Evolutionary conservation across 495 filamentous ascomycete species (phyloP).

Genomic region (Aspergillus saccharolyticus): DNA sequence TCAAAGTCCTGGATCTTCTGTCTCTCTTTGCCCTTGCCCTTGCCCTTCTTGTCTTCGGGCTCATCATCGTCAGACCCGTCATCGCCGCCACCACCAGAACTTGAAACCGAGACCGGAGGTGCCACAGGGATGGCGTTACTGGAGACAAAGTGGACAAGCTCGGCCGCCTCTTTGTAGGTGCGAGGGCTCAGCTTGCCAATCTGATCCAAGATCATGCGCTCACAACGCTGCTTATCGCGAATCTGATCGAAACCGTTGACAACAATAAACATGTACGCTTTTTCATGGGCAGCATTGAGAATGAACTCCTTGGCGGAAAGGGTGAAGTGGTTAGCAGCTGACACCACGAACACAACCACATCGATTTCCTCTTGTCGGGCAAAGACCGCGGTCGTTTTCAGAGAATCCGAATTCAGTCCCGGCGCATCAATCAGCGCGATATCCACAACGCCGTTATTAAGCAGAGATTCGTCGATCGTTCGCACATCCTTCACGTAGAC

Average conservation of each 20-base stretch:
- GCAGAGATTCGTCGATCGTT: conserved; percentile 83
- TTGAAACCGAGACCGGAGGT: conserved; percentile 44
- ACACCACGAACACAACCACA: conserved; percentile 97
- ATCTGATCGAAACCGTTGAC: conserved; percentile 97
- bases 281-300: conserved; percentile 88
- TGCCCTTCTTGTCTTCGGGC: conserved; percentile 47
- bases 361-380: conserved; percentile 97
- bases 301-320: conserved; percentile 96
- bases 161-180: conserved; percentile 86
- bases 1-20: conserved; percentile 87
- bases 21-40: conserved; percentile 85
- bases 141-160: conserved; percentile 96
- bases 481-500: conserved; percentile 92
- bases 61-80: conserved; percentile 52
- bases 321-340: conserved; percentile 95
- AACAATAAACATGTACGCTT: conserved; percentile 98
- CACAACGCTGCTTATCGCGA: conserved; percentile 76
- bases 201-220: conserved; percentile 89
- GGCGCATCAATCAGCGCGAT: conserved; percentile 97
- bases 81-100: conserved; percentile 50
- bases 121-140: conserved; percentile 84
- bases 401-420: conserved; percentile 88
- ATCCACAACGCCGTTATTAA: conserved; percentile 97
- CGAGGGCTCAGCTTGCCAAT: conserved; percentile 76
- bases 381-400: conserved; percentile 96